Percentiles rank a stretch among this genome's conserved stretches.
Evolutionary conservation across 768 basidiomycete genomes (phyloP).

Genomic region (Panellus pusillus): DNA sequence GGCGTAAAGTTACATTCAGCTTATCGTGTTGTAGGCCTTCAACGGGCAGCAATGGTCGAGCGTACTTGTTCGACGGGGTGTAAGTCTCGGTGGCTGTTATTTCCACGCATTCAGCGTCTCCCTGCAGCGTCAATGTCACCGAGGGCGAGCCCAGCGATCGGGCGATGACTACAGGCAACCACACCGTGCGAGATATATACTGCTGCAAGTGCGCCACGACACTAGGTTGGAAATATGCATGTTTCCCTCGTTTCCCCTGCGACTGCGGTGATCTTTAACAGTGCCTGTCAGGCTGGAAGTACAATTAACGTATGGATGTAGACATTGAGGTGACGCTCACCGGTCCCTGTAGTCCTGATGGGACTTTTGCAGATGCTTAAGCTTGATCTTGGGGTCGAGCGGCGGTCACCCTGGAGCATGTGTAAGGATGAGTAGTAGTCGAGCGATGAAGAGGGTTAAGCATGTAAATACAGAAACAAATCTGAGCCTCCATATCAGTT

Average conservation of each 20-base stretch:
- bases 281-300: constrained; percentile 63
- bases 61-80: constrained; percentile 94
- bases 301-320: too few relatives aligned
- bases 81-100: constrained; percentile 42
- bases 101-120: constrained; percentile 20
- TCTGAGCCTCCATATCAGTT: too few relatives aligned
- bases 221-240: constrained; percentile 98
- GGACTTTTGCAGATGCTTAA: too few relatives aligned
- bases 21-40: constrained; percentile 66
- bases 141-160: constrained; percentile 90
- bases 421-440: too few relatives aligned
- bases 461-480: too few relatives aligned
- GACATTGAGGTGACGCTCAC: too few relatives aligned
- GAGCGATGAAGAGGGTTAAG: too few relatives aligned
- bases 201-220: constrained; percentile 86
- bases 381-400: too few relatives aligned
- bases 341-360: too few relatives aligned
- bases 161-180: constrained; percentile 95
- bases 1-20: constrained; percentile 15
- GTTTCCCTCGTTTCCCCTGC: constrained; percentile 26
- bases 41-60: constrained; percentile 95
- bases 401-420: too few relatives aligned
- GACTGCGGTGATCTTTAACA: background rate
- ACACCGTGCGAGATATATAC: constrained; percentile 94
- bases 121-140: constrained; percentile 82